Evolutionary conservation across 768 basidiomycete species (phyloP).

Genomic region (Crassisporium funariophilum): DNA sequence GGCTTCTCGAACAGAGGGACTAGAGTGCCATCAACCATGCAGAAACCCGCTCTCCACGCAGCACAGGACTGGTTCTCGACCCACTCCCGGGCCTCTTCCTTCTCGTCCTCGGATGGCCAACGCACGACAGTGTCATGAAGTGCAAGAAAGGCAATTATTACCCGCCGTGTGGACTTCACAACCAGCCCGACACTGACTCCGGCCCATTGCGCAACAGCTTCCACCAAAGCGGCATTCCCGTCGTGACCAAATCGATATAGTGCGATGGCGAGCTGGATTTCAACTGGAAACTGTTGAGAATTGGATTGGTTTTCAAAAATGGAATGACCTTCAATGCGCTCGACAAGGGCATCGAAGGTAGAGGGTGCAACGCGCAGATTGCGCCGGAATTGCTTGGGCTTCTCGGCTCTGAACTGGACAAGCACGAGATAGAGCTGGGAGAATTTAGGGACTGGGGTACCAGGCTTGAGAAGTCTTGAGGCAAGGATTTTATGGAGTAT

Average conservation of each 20-base stretch:
- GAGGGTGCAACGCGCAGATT: conserved; percentile 27
- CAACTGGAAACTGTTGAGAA: conserved; percentile 24
- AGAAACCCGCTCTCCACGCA: conserved; percentile 30
- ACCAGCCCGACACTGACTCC: conserved; percentile 24
- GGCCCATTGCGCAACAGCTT: conserved; percentile 24
- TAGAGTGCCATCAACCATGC: conserved; percentile 33
- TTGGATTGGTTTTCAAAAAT: conserved; percentile 26
- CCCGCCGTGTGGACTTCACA: conserved; percentile 17
- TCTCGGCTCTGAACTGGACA: conserved; percentile 18
- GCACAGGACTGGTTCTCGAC: conserved; percentile 7
- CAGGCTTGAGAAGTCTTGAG: conserved; percentile 13
- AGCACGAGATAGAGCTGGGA: conserved; percentile 26
- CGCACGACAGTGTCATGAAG: conserved; percentile 19
- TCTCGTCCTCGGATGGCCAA: conserved; percentile 17
- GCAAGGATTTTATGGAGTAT: conserved; percentile 12
- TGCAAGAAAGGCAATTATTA: conserved; percentile 20
- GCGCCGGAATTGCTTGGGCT: conserved; percentile 21
- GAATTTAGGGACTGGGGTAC: conserved; percentile 15
- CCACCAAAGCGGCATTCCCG: conserved; percentile 27
- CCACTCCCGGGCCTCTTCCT: conserved; percentile 26
- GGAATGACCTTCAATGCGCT: conserved; percentile 22
- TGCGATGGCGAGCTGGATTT: conserved; percentile 30
- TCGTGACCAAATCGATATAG: conserved; percentile 20
- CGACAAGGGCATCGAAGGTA: conserved; percentile 21
- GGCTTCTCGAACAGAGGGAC: conserved; percentile 28